Base-by-base conservation (phyloP, 1,284 basidiomycete species). In the Marasmius tenuissimus region DNA sequence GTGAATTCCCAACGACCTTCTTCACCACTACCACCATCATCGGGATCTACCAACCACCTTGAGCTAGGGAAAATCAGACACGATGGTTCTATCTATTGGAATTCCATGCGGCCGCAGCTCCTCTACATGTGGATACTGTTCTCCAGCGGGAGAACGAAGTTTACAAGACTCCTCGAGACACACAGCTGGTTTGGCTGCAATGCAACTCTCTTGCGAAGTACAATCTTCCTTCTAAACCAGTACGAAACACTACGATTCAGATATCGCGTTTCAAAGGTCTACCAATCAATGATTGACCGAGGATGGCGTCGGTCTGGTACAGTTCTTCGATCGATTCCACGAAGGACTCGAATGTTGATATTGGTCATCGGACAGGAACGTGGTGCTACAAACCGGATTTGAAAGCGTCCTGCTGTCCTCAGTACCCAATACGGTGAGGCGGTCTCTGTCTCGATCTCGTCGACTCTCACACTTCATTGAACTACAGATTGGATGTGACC, bases 341-440 rank as follows among this genome's bases (percentile, higher is more conserved):
- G 11, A 10, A 39, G 14, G 39, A 12, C 22, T 12, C 22, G 12
- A 57, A 34, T 18, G n/a, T 52, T 40, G 48, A 53, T 6, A 55
- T 40, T 58, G 50, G 48, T 49, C 42, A 47, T 12, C 22, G n/a
- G 45, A 10, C 57, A 83, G 81, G 81, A 3, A 81, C 78, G 27
- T 94, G 88, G 73, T 87, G 91, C 70, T 93, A 92, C 73, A 94
- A 93, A 67, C 94, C 95, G 2, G 87, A 96, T 72, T 81, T 96
- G 76, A 83, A 78, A 65, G 75, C 78, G 8, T 92, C 94, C 4
- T 98, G 96, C 72, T 98, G 96, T 72, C 93, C 95, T 0, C 93
- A 94, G 66, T 97, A 96, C 20, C 27, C 52, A 10, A 54, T 54
- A 6, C 6, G 52, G 52, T 38, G n/a, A 27, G 50, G 20, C 50